A percentile compares a stretch with the other conserved stretches of the same genome.
Conservation (phyloP, 768 basidiomycete genomes). For the Leccinum uliginosum region DNA sequence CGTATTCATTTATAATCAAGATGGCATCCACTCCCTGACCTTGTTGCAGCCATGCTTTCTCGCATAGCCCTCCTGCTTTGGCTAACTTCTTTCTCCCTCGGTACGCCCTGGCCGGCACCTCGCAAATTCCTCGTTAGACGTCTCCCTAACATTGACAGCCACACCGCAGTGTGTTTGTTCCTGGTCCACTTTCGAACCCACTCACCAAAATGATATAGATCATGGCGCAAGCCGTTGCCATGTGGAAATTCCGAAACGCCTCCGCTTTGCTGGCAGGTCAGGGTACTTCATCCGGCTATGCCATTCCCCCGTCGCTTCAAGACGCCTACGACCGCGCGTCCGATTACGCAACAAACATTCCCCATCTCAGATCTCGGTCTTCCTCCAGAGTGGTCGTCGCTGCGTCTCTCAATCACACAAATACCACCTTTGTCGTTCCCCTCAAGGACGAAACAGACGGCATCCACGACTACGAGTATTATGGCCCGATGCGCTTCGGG, state of each 20-base stretch:
- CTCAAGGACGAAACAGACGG: slow-evolving; percentile 39
- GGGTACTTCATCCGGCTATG: slow-evolving; percentile 3
- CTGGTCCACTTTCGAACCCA: background rate
- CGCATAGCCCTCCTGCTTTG: slow-evolving; percentile 1
- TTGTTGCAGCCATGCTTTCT: slow-evolving; percentile 11
- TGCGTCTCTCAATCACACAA: background rate
- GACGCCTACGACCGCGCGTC: slow-evolving; percentile 16
- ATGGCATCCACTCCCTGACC: background rate
- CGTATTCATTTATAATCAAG: slow-evolving; percentile 1
- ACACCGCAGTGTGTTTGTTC: slow-evolving; percentile 8
- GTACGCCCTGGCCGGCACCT: slow-evolving; percentile 9
- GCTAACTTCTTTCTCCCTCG: slow-evolving; percentile 3
- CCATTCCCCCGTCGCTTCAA: slow-evolving; percentile 12
- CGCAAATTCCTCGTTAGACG: background rate
- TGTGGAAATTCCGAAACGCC: slow-evolving; percentile 17
- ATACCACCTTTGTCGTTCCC: slow-evolving; percentile 14
- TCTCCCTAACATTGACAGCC: background rate
- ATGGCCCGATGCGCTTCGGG: slow-evolving; percentile 43
- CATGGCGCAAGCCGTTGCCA: slow-evolving; percentile 7
- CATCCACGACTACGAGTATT: slow-evolving; percentile 44
- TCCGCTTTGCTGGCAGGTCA: slow-evolving; percentile 11
- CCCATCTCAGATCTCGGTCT: background rate
- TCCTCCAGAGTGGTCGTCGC: background rate
- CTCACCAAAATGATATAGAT: slow-evolving; percentile 11
- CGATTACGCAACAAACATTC: slow-evolving; percentile 14